Base-by-base conservation (phyloP, 306 rosid genomes). In the Hippophae tibetana region DNA sequence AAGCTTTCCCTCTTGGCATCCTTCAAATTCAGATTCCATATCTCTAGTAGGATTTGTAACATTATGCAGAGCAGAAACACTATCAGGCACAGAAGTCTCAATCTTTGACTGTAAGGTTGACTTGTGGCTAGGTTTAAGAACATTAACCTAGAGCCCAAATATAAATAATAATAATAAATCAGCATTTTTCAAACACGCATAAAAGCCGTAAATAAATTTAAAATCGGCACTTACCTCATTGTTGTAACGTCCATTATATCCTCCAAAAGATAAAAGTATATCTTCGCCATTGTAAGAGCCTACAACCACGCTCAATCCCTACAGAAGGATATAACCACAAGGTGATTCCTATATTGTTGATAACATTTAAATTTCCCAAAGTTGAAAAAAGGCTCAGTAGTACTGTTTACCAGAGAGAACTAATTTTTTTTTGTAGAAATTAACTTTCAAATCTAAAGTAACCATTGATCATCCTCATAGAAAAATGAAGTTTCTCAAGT, bases 81-180 rank as follows among this genome's bases (percentile, higher is more conserved):
- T 82, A 73, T 72, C 94, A 2, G 86, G 85, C 60, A 79, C 73
- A 11, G 80, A 74, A 61, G 70, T 86, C 66, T 72, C 85, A 0
- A 79, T 72, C 75, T 84, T 84, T 56, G 95, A 72, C 72, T 74
- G 97, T 86, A 87, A 70, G 69, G 85, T 82, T 46, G 89, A 87
- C 79, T 82, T 90, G 80, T 84, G 95, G 84, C 97, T 90, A 64
- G 94, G 95, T 77, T 84, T 90, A 54, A 90, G 94, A 77, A 87
- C 84, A 51, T 80, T 77, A 67, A 87, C 89, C 97, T 90, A 64
- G 75, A 65, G 11, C 79, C 66, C 25, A 51, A 67, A 61, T 11
- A 66, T 54, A 52, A 61, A 67, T 61, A 46, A 61, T 18, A 18
- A 18, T 18, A 18, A 18, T 18, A 18, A 18, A 18, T 18, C 23